Percentiles rank a stretch among this genome's conserved stretches.
phyloP scores from a whole-genome alignment of 1,284 basidiomycete genomes.

The Malassezia globosa region DNA sequence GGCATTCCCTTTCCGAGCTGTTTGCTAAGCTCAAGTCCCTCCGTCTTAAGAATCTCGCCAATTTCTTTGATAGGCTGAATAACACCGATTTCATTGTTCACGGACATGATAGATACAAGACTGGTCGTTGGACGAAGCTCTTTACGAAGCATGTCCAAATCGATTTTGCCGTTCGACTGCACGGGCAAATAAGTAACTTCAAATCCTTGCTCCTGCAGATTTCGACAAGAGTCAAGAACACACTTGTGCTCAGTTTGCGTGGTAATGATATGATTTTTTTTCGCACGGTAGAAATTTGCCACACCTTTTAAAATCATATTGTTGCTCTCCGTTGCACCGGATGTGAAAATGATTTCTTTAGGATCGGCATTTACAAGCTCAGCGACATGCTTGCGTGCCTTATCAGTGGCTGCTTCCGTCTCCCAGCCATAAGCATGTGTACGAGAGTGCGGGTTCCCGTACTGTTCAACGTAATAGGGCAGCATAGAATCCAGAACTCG shows the following conservation, averaged over 20 bases:
- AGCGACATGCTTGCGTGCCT: constrained; percentile 79
- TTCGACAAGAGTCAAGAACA: constrained; percentile 92
- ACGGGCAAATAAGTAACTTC: constrained; percentile 96
- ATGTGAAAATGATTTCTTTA: constrained; percentile 96
- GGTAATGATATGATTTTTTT: constrained; percentile 53
- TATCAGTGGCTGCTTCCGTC: constrained; percentile 84
- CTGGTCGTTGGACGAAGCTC: constrained; percentile 73
- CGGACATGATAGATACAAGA: constrained; percentile 89
- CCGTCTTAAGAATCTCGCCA: constrained; percentile 59
- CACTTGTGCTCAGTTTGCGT: constrained; percentile 80
- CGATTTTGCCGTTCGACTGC: constrained; percentile 70
- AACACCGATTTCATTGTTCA: constrained; percentile 99
- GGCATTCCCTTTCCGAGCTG: constrained; percentile 49
- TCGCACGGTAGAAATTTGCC: constrained; percentile 60
- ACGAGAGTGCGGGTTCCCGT: constrained; percentile 92
- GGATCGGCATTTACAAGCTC: constrained; percentile 81
- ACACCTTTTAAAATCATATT: constrained; percentile 98
- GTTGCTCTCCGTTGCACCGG: constrained; percentile 94
- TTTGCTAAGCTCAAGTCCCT: constrained; percentile 59
- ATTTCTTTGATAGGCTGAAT: constrained; percentile 97
- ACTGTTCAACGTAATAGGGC: constrained; percentile 88
- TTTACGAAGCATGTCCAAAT: constrained; percentile 62
- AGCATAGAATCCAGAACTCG: constrained; percentile 95
- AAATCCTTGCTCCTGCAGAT: constrained; percentile 89
- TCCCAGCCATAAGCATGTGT: constrained; percentile 99